Base-by-base conservation (phyloP, 78 protist genomes). In the Dictyostelium intermedium region DNA sequence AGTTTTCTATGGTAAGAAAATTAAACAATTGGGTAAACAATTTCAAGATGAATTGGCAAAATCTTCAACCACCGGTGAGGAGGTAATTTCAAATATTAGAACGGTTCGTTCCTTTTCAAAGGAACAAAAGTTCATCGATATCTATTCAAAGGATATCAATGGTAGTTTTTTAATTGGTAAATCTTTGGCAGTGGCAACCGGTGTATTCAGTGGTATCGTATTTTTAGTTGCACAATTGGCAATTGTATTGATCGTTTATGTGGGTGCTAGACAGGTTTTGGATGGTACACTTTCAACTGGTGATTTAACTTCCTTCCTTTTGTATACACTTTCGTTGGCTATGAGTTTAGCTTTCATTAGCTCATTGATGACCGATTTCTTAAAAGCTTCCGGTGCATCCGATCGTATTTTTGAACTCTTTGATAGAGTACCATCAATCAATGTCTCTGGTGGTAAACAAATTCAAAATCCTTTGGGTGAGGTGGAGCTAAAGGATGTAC, bases 381-480 rank as follows among this genome's bases (percentile, higher is more conserved):
- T 87, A 96, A 70, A 87, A 30, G 97, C 99, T 0, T 60, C 96
- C 23, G 98, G 98, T 16, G 91, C 98, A 43, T 84, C 96, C 0
- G 92, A 43, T 50, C 78, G 99, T 16, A 95, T 98, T n/a, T 98
- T 97, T 70, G 96, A 93, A 56, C 79, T 98, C 14, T 78, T 98
- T 60, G 98, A 98, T 66, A 43, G 92, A 25, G 45, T 73, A 32
- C 98, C 99, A 53, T 2, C 53, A 8, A 83, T 96, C 32, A 69
- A 73, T 30, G 45, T 30, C 1, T 16, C 70, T 5, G 95, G 97
- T 41, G 95, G 95, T 56, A 66, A 73, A 18, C 34, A 60, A 45
- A 27, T 76, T 13, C 32, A 25, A 41, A 84, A 84, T 34, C 16
- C 32, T 16, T 78, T 72, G 13, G 99, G 98, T n/a, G 56, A 60